These are phyloP conservation scores for Linnemannia elongata DNA, from an alignment of 192 early-diverging fungal genomes.

Conservation along the genomic window DNA sequence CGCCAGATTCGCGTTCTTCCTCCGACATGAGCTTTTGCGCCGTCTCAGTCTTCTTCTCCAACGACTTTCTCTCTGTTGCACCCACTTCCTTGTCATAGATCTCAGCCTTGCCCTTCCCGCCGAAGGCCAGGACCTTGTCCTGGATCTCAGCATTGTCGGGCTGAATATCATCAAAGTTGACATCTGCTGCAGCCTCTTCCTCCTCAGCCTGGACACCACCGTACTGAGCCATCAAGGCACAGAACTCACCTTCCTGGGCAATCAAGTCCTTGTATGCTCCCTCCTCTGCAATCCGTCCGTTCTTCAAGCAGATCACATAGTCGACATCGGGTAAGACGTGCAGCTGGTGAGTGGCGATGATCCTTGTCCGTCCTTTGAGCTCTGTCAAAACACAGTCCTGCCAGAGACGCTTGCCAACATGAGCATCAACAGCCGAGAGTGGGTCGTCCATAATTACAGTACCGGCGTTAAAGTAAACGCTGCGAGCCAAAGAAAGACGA, in stretches of 20 bases:
- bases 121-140: not conserved
- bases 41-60: constrained; percentile 10
- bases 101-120: not conserved
- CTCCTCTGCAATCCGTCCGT: constrained; percentile 77
- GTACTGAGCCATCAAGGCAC: constrained; percentile 80
- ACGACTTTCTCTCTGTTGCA: not conserved
- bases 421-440: constrained; percentile 90
- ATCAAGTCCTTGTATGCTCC: constrained; percentile 79
- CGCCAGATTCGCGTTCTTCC: constrained; percentile 51
- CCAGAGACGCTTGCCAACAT: constrained; percentile 66
- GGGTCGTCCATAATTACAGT: constrained; percentile 89
- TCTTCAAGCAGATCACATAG: constrained; percentile 76
- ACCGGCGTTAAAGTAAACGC: constrained; percentile 78
- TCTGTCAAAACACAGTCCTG: constrained; percentile 41
- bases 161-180: constrained; percentile 30
- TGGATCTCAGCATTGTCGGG: not conserved
- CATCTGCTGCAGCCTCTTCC: constrained; percentile 25
- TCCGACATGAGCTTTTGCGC: constrained; percentile 43
- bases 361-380: constrained; percentile 74
- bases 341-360: constrained; percentile 88
- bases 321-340: constrained; percentile 80
- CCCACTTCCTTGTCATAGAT: constrained; percentile 17
- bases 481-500: constrained; percentile 86
- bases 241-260: constrained; percentile 69
- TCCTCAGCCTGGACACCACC: constrained; percentile 63